Evolutionary conservation across 2,329 filamentous ascomycete species (phyloP), one percentile per base, ranked within the genome.

Genomic region (Xylariaceae sp.): DNA sequence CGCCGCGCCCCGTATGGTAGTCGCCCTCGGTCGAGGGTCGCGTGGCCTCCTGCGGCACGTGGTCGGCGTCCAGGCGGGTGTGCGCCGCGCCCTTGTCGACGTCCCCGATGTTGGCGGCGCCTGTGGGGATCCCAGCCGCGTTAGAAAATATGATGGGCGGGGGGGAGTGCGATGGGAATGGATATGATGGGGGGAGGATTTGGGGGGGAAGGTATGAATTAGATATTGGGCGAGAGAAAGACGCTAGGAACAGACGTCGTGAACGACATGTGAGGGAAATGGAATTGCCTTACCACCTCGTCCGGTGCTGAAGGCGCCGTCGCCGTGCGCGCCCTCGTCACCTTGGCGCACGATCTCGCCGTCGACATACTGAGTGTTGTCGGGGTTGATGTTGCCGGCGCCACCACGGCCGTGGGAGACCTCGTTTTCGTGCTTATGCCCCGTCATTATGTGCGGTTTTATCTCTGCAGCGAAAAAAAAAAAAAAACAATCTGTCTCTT

Each of bases 401-500:
- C 78, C 78, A 45, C 78, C 78, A 48, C 78, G 74, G 52, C 78
- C 78, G 64, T 81, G 77, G 13, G 77, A 80, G 39, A 79, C 72
- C 57, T 79, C 75, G 39, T 64, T n/a, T n/a, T 51, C 12, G 53
- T 53, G 24, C 59, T 41, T 63, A 68, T 70, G 17, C n/a, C n/a
- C 45, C 54, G 36, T 11, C 31, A 29, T 29, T 9, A 29, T n/a
- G n/a, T n/a, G n/a, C n/a, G n/a, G n/a, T n/a, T n/a, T 26, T 11
- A 26, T 6, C 6, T 26, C 22, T 26, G 22, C 22, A 26, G 22
- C 22, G 11, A 11, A 26, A 11, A 26, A n/a, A n/a, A n/a, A n/a
- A n/a, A n/a, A n/a, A n/a, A n/a, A n/a, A n/a, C n/a, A n/a, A n/a
- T n/a, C n/a, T n/a, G 22, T 11, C 6, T 26, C 22, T 26, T 26